A percentile compares a stretch with the other conserved stretches of the same genome.
These are phyloP conservation scores for Microcyclospora pomicola DNA, from an alignment of 2,329 filamentous ascomycete species.

Conservation along the genomic window DNA sequence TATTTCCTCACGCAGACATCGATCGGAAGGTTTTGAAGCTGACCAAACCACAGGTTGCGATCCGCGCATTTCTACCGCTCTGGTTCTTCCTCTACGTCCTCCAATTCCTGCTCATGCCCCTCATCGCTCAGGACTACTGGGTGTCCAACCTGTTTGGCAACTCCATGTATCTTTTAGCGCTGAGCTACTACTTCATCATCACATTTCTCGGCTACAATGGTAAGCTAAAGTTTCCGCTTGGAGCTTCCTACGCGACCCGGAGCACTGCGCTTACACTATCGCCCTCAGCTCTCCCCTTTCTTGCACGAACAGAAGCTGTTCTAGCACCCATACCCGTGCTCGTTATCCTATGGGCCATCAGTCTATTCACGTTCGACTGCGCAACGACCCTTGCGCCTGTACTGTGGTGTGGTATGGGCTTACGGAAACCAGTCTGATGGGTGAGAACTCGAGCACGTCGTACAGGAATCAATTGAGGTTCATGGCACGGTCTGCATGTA, in stretches of 20 bases:
- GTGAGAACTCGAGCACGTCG: no score
- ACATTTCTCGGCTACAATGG: slow-evolving; percentile 56
- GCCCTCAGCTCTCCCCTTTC: slow-evolving; percentile 44
- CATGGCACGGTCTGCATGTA: no score
- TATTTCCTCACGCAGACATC: neutral
- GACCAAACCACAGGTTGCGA: slow-evolving; percentile 37
- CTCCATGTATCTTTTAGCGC: slow-evolving; percentile 50
- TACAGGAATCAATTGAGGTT: no score
- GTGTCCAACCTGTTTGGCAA: slow-evolving; percentile 49
- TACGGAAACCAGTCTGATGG: slow-evolving; percentile 27
- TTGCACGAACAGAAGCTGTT: slow-evolving; percentile 53
- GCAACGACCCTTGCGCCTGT: slow-evolving; percentile 38
- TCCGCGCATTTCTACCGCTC: slow-evolving; percentile 52
- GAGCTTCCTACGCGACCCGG: neutral
- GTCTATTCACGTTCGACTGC: slow-evolving; percentile 38
- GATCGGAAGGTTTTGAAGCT: neutral
- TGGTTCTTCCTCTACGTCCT: slow-evolving; percentile 54
- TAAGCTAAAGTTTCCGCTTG: slow-evolving; percentile 12
- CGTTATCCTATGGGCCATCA: slow-evolving; percentile 43
- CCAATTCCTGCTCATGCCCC: slow-evolving; percentile 53
- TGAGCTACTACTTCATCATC: slow-evolving; percentile 54
- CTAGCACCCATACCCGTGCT: slow-evolving; percentile 48
- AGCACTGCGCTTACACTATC: neutral
- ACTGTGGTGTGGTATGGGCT: slow-evolving; percentile 34
- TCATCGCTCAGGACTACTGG: slow-evolving; percentile 42